phyloP scores from a whole-genome alignment of 2,329 filamentous ascomycete species.

The Penicillium sp. region DNA sequence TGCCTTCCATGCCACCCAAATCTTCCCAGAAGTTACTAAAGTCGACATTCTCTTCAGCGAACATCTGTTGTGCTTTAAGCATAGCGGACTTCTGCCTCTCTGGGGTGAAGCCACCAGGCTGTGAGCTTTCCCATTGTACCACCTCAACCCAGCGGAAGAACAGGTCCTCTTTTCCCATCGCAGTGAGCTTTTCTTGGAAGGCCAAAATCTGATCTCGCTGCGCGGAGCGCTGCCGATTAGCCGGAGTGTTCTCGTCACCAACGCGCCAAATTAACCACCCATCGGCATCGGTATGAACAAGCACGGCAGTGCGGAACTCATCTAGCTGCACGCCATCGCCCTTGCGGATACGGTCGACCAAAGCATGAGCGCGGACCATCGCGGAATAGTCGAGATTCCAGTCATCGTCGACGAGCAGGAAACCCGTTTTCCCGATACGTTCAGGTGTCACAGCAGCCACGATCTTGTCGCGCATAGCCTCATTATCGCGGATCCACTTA shows the following conservation, averaged over 20 bases:
- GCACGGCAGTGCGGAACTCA: slow-evolving; percentile 69
- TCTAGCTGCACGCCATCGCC: slow-evolving; percentile 51
- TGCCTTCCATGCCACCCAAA: slow-evolving; percentile 59
- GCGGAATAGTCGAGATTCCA: slow-evolving; percentile 85
- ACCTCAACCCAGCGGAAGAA: slow-evolving; percentile 94
- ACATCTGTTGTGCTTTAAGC: slow-evolving; percentile 71
- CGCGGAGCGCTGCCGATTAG: slow-evolving; percentile 37
- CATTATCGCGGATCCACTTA: slow-evolving; percentile 49
- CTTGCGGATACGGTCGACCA: slow-evolving; percentile 56
- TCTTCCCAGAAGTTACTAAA: slow-evolving; percentile 79
- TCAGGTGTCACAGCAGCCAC: slow-evolving; percentile 67
- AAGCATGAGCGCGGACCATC: slow-evolving; percentile 71
- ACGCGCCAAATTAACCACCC: slow-evolving; percentile 68
- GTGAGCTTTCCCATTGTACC: slow-evolving; percentile 80
- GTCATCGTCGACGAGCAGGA: slow-evolving; percentile 77
- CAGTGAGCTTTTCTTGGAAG: slow-evolving; percentile 73
- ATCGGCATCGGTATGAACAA: slow-evolving; percentile 66
- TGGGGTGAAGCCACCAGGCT: slow-evolving; percentile 73
- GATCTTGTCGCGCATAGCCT: slow-evolving; percentile 57
- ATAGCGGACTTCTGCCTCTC: slow-evolving; percentile 73
- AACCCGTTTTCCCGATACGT: slow-evolving; percentile 77
- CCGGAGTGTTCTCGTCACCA: slow-evolving; percentile 55
- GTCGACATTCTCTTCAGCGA: slow-evolving; percentile 72
- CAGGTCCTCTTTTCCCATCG: slow-evolving; percentile 79
- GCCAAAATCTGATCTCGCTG: slow-evolving; percentile 68